Percentiles rank a stretch among this genome's conserved stretches.
These are phyloP conservation scores for Passiflora organensis DNA, from an alignment of 345 rosid species.

Conservation along the genomic window DNA sequence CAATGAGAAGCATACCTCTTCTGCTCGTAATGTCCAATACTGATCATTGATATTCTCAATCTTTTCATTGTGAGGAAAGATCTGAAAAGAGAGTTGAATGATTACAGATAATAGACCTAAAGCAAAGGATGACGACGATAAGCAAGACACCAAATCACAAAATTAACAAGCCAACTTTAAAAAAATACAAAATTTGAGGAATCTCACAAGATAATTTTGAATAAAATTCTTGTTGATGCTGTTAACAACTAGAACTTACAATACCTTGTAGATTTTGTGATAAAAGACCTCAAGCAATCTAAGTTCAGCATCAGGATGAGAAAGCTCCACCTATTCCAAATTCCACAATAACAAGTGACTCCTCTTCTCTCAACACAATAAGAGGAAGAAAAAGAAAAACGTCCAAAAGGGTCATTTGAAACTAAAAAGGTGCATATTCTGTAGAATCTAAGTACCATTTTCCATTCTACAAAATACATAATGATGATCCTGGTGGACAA, in stretches of 20 bases:
- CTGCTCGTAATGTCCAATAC: conserved; percentile 95
- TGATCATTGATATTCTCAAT: conserved; percentile 82
- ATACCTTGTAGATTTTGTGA: conserved; percentile 37
- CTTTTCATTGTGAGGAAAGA: conserved; percentile 29
- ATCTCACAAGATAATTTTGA: conserved; percentile 4
- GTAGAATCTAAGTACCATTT: neutral
- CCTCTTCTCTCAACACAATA: neutral
- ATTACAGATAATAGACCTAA: conserved; percentile 8
- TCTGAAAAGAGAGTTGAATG: conserved; percentile 19
- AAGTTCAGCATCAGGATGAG: conserved; percentile 33
- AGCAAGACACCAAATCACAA: too few species aligned
- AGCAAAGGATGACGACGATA: neutral
- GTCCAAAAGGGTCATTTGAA: neutral
- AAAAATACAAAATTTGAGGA: neutral
- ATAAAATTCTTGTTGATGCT: too few species aligned
- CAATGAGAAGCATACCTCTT: conserved; percentile 52
- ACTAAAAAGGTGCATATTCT: neutral
- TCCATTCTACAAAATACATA: too few species aligned
- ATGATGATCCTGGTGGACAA: neutral
- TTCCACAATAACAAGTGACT: neutral
- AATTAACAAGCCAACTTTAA: too few species aligned
- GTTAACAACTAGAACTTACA: neutral
- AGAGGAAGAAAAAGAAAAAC: neutral
- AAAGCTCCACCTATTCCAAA: conserved; percentile 28
- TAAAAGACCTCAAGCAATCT: conserved; percentile 36